These are phyloP conservation scores for Punctularia strigosozonata DNA, from an alignment of 768 basidiomycete species.

Conservation along the genomic window DNA sequence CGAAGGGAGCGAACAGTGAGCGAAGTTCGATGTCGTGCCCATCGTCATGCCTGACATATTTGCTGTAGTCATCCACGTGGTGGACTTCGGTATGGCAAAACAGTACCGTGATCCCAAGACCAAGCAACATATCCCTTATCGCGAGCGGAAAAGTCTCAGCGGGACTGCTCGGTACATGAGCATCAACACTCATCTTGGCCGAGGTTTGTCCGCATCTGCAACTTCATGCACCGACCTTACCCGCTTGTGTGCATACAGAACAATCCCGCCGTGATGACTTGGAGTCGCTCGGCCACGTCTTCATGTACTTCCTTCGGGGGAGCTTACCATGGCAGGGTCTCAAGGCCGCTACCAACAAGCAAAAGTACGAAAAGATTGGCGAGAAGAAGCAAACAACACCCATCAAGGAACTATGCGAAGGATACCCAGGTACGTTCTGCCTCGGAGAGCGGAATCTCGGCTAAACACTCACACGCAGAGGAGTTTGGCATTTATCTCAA, in stretches of 20 bases:
- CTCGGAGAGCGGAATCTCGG: background rate
- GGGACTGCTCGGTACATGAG: conserved; percentile 99
- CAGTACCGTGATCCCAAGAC: conserved; percentile 99
- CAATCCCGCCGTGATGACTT: conserved; percentile 94
- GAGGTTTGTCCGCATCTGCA: conserved; percentile 43
- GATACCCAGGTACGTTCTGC: conserved; percentile 67
- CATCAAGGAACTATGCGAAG: conserved; percentile 94
- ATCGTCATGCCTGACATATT: no score
- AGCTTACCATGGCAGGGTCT: conserved; percentile 98
- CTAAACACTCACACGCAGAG: conserved; percentile 37
- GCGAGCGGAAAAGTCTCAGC: conserved; percentile 93
- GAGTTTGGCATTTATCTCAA: conserved; percentile 98
- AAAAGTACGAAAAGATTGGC: conserved; percentile 99
- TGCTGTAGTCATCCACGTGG: conserved; percentile 69
- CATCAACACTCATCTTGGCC: conserved; percentile 96
- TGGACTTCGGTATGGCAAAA: conserved; percentile 99
- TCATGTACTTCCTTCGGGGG: conserved; percentile 98
- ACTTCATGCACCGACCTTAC: conserved; percentile 4
- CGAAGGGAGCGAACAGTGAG: conserved; percentile 78
- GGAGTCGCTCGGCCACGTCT: conserved; percentile 98
- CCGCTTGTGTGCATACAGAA: conserved; percentile 29
- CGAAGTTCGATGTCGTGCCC: conserved; percentile 9
- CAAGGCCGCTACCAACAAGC: conserved; percentile 99
- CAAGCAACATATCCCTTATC: conserved; percentile 98
- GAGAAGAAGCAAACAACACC: conserved; percentile 99